Evolutionary conservation across 139 green algal genomes (phyloP), one percentile per base, ranked within the genome.

Genomic region (Chlamydomonas applanata): DNA sequence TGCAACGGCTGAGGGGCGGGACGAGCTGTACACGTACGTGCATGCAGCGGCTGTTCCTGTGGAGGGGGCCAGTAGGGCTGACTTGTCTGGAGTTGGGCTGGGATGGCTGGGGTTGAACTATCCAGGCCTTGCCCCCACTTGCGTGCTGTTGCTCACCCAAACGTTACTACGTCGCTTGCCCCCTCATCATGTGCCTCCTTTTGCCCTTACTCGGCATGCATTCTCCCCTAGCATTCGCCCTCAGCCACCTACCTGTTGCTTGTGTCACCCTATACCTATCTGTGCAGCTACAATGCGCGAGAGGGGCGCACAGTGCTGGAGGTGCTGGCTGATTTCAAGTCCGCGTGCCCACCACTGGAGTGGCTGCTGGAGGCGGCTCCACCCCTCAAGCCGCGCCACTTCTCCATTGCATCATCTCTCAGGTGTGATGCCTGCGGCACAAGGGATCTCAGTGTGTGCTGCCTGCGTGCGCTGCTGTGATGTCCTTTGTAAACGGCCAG

Each of bases 261-360:
- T 54, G 3, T 36, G 1, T 33, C 45, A 52, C 30, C 2, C 0
- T 36, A 46, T 13, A 2, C 73, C 34, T 40, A 7, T 7, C 27
- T 2, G 14, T 27, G 3, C 72, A 89, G 85, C 34, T 91, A 91
- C 81, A 87, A 87, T 77, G 67, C 85, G 53, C 57, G 77, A 20
- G 83, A 89, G 74, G 78, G 79, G 19, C 78, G 84, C 52, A 86
- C 76, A 14, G 25, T 84, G 67, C 69, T 93, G 79, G 91, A 98
- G 81, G 90, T 97, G 29, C 86, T 99, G n/a, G 17, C 80, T 1
- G 95, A 99, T 82, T 98, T 99, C 78, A 60, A 69, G 4, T 88
- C 79, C 40, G 83, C 84, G 27, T 4, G 46, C 11, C 83, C 88
- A 4, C 86, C 92, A 13, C 82, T 99, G 32, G 87, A 90, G 46